Percentiles rank a stretch among this genome's conserved stretches.
These are phyloP conservation scores for Macrolepiota dolichaula DNA, from an alignment of 768 basidiomycete species.

Conservation along the genomic window DNA sequence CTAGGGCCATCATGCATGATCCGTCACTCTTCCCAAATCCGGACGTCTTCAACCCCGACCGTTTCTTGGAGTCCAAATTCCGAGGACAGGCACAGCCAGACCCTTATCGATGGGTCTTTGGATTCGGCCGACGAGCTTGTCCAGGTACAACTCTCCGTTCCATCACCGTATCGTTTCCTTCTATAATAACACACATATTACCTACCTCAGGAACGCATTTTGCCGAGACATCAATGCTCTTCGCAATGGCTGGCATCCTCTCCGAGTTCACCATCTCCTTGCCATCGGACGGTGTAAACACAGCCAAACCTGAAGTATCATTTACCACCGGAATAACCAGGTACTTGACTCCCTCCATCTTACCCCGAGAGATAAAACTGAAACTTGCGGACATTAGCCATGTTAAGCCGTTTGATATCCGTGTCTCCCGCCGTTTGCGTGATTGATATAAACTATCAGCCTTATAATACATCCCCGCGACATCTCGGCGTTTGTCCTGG, in stretches of 20 bases:
- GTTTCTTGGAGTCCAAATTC: conserved; percentile 9
- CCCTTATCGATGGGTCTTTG: conserved; percentile 18
- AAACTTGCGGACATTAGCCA: conserved; percentile 8
- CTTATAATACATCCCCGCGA: too few species aligned
- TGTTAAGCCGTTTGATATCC: conserved; percentile 16
- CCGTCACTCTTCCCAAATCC: conserved; percentile 17
- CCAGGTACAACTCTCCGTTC: conserved; percentile 12
- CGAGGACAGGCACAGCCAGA: conserved; percentile 13
- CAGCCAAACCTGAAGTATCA: conserved; percentile 3
- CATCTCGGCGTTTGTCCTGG: too few species aligned
- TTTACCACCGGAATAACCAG: conserved; percentile 17
- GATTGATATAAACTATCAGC: too few species aligned
- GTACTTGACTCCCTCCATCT: background rate
- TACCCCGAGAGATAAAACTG: background rate
- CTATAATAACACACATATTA: background rate
- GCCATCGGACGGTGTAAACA: background rate
- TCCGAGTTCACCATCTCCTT: conserved; percentile 10
- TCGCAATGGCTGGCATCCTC: conserved; percentile 16
- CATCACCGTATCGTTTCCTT: background rate
- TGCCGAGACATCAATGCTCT: conserved; percentile 18
- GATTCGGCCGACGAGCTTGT: conserved; percentile 20
- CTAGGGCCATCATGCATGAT: conserved; percentile 27
- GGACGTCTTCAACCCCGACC: conserved; percentile 18
- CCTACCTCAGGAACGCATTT: conserved; percentile 15
- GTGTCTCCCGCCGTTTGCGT: conserved; percentile 1